phyloP scores from a whole-genome alignment of 352 stramenopile species.

The Phytopythium chamaehyphon region DNA sequence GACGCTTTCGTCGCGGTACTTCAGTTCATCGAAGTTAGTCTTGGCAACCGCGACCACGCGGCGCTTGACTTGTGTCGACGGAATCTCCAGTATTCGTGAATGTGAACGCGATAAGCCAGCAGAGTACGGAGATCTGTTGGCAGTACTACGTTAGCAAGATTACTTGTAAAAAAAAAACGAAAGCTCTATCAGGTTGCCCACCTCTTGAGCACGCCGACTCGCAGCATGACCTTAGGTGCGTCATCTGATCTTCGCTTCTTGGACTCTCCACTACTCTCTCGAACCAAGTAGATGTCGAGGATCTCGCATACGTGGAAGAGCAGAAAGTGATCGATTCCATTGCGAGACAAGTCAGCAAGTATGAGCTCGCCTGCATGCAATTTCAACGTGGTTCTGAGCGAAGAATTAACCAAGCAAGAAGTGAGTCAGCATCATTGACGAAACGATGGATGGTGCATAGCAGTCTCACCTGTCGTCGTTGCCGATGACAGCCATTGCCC shows the following conservation, averaged over 20 bases:
- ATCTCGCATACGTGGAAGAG: conserved; percentile 83
- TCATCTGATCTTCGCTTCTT: conserved; percentile 25
- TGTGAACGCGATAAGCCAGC: conserved; percentile 36
- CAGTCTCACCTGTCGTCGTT: conserved; percentile 49
- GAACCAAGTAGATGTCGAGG: conserved; percentile 43
- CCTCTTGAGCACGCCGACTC: conserved; percentile 64
- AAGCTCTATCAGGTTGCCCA: conserved; percentile 11
- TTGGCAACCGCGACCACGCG: conserved; percentile 68
- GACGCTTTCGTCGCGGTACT: conserved; percentile 73
- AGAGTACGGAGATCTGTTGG: conserved; percentile 45
- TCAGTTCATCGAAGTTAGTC: conserved; percentile 45
- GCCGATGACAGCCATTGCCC: conserved; percentile 48
- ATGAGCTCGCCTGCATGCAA: conserved; percentile 69
- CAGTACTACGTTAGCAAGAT: not conserved
- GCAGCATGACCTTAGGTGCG: conserved; percentile 31
- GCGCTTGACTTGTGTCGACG: conserved; percentile 58
- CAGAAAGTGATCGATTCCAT: conserved; percentile 63
- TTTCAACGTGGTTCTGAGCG: conserved; percentile 37
- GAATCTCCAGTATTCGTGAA: conserved; percentile 41
- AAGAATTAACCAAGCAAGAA: not conserved
- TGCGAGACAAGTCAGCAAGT: conserved; percentile 57
- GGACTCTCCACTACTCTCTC: conserved; percentile 11
- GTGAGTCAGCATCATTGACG: not conserved
- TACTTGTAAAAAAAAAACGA: not conserved
- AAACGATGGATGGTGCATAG: not conserved